Conservation (phyloP, 305 asterid species). For the Solanum aculeatissimum region DNA sequence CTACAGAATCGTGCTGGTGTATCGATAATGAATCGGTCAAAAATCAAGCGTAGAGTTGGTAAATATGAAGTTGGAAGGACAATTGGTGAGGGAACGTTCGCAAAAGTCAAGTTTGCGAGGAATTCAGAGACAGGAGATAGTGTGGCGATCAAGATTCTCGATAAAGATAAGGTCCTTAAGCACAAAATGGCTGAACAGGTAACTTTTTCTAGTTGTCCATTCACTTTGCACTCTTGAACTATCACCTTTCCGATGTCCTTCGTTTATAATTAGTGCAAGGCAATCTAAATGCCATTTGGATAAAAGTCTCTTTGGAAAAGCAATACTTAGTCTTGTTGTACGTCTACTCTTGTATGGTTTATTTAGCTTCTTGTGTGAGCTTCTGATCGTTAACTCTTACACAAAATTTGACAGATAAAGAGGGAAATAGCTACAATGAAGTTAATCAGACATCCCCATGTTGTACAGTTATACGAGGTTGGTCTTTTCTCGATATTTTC, state of each 20-base stretch:
- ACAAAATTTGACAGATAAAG: slow-evolving; percentile 43
- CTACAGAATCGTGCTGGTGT: neutral
- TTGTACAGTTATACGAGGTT: slow-evolving; percentile 72
- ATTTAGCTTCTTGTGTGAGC: neutral
- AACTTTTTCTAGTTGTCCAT: neutral
- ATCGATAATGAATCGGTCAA: slow-evolving; percentile 45
- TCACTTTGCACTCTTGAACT: neutral
- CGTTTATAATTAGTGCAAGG: neutral
- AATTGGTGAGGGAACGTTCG: slow-evolving; percentile 90
- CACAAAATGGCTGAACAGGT: slow-evolving; percentile 95
- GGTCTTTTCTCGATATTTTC: neutral
- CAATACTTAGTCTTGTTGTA: neutral
- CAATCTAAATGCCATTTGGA: neutral
- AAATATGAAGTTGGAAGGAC: slow-evolving; percentile 94
- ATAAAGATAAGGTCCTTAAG: slow-evolving; percentile 79
- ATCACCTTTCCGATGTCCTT: neutral
- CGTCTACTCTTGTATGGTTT: neutral
- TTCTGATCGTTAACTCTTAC: neutral
- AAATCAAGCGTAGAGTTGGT: slow-evolving; percentile 67
- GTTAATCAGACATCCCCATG: slow-evolving; percentile 74
- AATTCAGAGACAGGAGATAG: slow-evolving; percentile 59
- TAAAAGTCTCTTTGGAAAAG: neutral
- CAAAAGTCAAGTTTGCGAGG: slow-evolving; percentile 81
- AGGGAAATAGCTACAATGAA: slow-evolving; percentile 88
- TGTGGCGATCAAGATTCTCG: slow-evolving; percentile 90